Evolutionary conservation across 192 early-diverging fungal genomes (phyloP).

Genomic region (Rhizoclosmatium globosum): DNA sequence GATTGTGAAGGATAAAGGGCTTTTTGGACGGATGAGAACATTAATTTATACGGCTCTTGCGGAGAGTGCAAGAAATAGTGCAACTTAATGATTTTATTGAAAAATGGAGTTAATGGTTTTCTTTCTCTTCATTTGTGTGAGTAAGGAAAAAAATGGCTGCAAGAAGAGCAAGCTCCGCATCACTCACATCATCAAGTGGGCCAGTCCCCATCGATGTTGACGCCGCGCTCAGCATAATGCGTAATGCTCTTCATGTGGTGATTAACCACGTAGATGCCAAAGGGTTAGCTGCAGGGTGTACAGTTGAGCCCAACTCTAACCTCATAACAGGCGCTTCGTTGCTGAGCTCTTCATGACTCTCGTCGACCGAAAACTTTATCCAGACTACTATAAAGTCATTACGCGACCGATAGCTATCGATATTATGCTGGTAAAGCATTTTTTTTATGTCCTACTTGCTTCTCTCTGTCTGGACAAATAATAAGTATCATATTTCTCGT

Average conservation of each 20-base stretch:
- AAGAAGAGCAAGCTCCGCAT: neutral
- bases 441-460: neutral
- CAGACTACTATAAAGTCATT: slow-evolving; percentile 92
- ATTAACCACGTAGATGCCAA: slow-evolving; percentile 36
- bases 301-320: neutral
- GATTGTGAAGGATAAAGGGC: slow-evolving; percentile 46
- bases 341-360: slow-evolving; percentile 82
- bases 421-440: slow-evolving; percentile 62
- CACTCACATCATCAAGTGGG: neutral
- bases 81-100: neutral
- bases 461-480: neutral
- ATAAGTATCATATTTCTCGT: neutral
- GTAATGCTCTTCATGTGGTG: slow-evolving; percentile 26
- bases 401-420: slow-evolving; percentile 89
- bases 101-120: no score
- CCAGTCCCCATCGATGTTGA: no score
- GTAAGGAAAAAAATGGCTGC: neutral
- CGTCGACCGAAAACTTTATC: slow-evolving; percentile 76
- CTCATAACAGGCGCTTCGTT: slow-evolving; percentile 56
- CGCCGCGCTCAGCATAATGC: slow-evolving; percentile 7
- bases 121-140: neutral
- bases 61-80: slow-evolving; percentile 37
- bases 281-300: slow-evolving; percentile 22
- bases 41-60: slow-evolving; percentile 54
- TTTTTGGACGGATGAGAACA: slow-evolving; percentile 47